Conservation (phyloP, 192 early-diverging fungal genomes). For the Coemansia sp. region DNA sequence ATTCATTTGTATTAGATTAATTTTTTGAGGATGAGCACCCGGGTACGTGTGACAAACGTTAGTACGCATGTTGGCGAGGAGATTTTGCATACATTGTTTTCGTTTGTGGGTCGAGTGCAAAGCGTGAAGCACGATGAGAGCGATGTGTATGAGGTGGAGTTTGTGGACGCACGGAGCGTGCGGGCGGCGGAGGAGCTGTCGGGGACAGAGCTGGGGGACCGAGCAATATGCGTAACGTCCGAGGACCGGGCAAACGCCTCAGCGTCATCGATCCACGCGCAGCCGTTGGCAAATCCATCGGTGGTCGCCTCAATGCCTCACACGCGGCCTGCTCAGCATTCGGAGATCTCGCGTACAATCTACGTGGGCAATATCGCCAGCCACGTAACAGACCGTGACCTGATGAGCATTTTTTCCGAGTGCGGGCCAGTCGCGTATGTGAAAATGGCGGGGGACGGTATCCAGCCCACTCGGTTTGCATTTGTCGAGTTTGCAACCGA, state of each 20-base stretch:
- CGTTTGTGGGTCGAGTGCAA: slow-evolving; percentile 49
- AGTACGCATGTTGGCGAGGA: slow-evolving; percentile 58
- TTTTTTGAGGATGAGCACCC: background rate
- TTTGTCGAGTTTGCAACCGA: slow-evolving; percentile 76
- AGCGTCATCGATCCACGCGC: slow-evolving; percentile 4
- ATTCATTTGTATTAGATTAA: background rate
- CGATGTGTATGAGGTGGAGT: slow-evolving; percentile 66
- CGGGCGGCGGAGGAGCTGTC: slow-evolving; percentile 62
- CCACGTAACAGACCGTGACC: slow-evolving; percentile 58
- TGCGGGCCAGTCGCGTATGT: slow-evolving; percentile 70
- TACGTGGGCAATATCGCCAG: slow-evolving; percentile 73
- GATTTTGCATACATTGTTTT: slow-evolving; percentile 61
- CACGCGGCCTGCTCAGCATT: slow-evolving; percentile 32
- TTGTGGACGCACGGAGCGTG: slow-evolving; percentile 51
- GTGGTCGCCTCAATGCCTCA: slow-evolving; percentile 48
- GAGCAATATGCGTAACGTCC: slow-evolving; percentile 57
- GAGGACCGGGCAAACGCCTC: too few species aligned
- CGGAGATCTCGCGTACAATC: slow-evolving; percentile 72
- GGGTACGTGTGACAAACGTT: slow-evolving; percentile 60
- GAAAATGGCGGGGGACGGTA: slow-evolving; percentile 75
- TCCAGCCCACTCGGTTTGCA: slow-evolving; percentile 68
- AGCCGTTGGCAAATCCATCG: slow-evolving; percentile 46
- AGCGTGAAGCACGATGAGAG: background rate
- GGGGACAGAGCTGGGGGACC: slow-evolving; percentile 67
- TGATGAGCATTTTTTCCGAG: slow-evolving; percentile 60